Conservation (phyloP, 345 rosid genomes). For the Crucihimalaya himalaica region DNA sequence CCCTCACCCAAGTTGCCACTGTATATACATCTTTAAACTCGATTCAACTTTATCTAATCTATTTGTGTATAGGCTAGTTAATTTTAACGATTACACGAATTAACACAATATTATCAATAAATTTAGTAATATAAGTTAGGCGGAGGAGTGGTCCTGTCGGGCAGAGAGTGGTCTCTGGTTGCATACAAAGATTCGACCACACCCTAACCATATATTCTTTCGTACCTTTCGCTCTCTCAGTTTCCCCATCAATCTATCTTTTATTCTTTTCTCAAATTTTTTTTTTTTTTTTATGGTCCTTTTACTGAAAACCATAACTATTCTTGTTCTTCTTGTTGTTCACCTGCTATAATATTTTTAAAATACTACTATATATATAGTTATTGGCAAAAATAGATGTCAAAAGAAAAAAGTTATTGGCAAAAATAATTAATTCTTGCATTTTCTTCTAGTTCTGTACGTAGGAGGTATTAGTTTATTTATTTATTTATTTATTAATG, state of each 20-base stretch:
- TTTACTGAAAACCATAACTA: slow-evolving; percentile 4
- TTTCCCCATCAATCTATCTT: slow-evolving; percentile 3
- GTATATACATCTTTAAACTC: slow-evolving; percentile 7
- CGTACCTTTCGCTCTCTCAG: slow-evolving; percentile 19
- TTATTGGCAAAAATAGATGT: too few species aligned
- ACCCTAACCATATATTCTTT: slow-evolving; percentile 38
- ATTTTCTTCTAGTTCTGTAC: background rate
- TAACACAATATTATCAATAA: slow-evolving; percentile 1
- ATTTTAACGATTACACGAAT: background rate
- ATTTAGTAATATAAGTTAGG: background rate
- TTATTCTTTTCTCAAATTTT: slow-evolving; percentile 10
- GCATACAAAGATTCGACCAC: slow-evolving; percentile 35
- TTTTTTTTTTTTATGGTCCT: slow-evolving; percentile 19
- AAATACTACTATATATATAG: background rate
- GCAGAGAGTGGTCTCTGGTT: slow-evolving; percentile 27
- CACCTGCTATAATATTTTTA: background rate
- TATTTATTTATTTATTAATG: too few species aligned
- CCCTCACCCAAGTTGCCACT: background rate
- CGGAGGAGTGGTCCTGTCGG: slow-evolving; percentile 27
- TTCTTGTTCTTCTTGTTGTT: slow-evolving; percentile 16
- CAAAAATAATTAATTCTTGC: background rate
- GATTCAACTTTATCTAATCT: background rate
- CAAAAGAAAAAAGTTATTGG: background rate
- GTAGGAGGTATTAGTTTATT: background rate
- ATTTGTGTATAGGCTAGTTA: background rate